Conservation (phyloP, 495 filamentous ascomycete species). For the Gamarada debralockiae region DNA sequence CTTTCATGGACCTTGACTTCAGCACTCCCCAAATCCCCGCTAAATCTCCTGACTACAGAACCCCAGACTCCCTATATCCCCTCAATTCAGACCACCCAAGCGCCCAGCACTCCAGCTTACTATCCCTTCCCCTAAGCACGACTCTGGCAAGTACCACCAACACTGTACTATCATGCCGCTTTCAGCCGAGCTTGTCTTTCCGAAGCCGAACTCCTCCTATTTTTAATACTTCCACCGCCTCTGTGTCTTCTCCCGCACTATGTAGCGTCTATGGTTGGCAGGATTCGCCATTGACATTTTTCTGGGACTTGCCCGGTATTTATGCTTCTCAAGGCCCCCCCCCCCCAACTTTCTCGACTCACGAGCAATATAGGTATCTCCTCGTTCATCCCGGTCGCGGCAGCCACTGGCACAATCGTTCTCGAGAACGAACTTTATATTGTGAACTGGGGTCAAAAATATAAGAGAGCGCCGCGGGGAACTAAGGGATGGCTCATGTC, state of each 20-base stretch:
- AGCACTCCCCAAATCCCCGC: not conserved
- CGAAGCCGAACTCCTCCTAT: not conserved
- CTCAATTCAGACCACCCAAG: not conserved
- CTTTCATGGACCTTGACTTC: not conserved
- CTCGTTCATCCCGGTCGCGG: conserved; percentile 1
- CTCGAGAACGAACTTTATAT: not conserved
- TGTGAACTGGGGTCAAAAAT: not conserved
- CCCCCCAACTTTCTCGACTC: not conserved
- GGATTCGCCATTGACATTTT: not conserved
- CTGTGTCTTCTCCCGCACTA: conserved; percentile 1
- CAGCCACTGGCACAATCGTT: not conserved
- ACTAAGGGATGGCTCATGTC: not conserved
- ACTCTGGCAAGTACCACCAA: not conserved
- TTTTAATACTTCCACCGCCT: not conserved
- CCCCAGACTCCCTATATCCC: not conserved
- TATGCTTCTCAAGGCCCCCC: not conserved
- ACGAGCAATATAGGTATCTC: conserved; percentile 5
- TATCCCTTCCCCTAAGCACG: not conserved
- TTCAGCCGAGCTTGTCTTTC: conserved; percentile 6
- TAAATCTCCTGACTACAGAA: not conserved
- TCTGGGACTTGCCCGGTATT: conserved; percentile 5
- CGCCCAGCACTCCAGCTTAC: not conserved
- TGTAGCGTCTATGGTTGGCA: conserved; percentile 1
- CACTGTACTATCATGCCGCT: not conserved
- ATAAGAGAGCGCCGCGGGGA: not conserved